Evolutionary conservation across 306 rosid genomes (phyloP), one percentile per base, ranked within the genome.

Genomic region (Gleditsia sinensis): DNA sequence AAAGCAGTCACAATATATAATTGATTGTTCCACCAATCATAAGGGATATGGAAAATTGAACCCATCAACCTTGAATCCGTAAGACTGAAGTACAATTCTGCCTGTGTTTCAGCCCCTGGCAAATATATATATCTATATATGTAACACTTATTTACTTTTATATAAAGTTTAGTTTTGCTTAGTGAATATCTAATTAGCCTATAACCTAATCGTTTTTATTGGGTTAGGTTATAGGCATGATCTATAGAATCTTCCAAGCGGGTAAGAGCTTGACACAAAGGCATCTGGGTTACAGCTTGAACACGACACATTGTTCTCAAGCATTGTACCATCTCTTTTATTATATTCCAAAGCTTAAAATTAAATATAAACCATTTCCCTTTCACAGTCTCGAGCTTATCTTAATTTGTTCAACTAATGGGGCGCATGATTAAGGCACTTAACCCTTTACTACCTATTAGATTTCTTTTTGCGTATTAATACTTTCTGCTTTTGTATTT

Each of bases 181-280:
- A 80, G 76, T 75, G 74, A 55, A 67, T 76, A 67, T 43, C n/a
- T n/a, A n/a, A 2, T 11, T 58, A 68, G 39, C 49, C 4, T 30
- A 33, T 71, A 65, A 48, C 48, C 17, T 48, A 11, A 78, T 51
- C 53, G 34, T 24, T 50, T 55, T 69, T 58, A 77, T 72, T 7
- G 82, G 88, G 79, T 83, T 86, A 85, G 91, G 93, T 90, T 79
- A 23, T 39, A 54, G 81, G 87, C 71, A 57, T 40, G 90, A 88
- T 85, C 50, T 61, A n/a, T 72, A 48, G 75, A 79, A 91, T 88
- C 86, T 64, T 64, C 28, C 1, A 1, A 63, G 48, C 80, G 78
- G 40, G 37, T 53, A 58, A 32, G 30, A 61, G 78, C 48, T 65
- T 49, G 84, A 75, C 87, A 88, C 88, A 42, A 23, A 45, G 6